Conservation (phyloP, 148 eudicot species). For the Vaccinium corymbosum region DNA sequence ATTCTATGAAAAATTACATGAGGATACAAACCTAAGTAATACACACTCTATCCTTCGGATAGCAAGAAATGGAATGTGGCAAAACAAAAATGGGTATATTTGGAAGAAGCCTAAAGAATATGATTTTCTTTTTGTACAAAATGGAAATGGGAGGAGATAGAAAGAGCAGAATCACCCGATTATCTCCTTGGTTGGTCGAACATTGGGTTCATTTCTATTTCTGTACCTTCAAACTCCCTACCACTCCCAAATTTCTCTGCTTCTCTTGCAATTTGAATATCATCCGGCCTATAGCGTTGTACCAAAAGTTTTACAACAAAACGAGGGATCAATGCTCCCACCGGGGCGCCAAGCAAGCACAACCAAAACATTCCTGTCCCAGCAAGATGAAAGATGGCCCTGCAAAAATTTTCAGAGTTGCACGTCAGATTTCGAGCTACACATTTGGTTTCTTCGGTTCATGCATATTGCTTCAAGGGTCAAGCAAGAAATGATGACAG, state of each 20-base stretch:
- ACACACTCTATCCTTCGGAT: constrained; percentile 48
- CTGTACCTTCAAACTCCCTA: constrained; percentile 33
- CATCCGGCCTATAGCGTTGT: constrained; percentile 53
- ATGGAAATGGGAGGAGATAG: not conserved
- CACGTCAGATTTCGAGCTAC: not conserved
- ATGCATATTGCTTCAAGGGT: constrained; percentile 3
- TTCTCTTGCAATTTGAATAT: constrained; percentile 83
- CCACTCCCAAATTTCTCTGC: constrained; percentile 69
- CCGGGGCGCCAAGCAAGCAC: constrained; percentile 55
- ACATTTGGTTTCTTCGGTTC: not conserved
- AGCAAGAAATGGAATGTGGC: constrained; percentile 38
- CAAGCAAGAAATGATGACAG: not conserved
- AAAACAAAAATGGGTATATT: constrained; percentile 7
- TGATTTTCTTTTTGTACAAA: constrained; percentile 6
- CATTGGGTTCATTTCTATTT: constrained; percentile 67
- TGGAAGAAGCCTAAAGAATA: constrained; percentile 23
- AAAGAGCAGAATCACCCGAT: constrained; percentile 18
- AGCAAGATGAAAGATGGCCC: constrained; percentile 73
- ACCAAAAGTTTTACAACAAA: constrained; percentile 49
- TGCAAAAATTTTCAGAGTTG: constrained; percentile 28
- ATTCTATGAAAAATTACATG: constrained; percentile 5
- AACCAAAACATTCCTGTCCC: constrained; percentile 55
- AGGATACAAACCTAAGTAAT: constrained; percentile 18
- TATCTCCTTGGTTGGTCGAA: constrained; percentile 35
- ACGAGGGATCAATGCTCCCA: constrained; percentile 73